These are phyloP conservation scores for Saccharomycopsis malanga DNA, from an alignment of 805 yeast genomes.

Conservation along the genomic window DNA sequence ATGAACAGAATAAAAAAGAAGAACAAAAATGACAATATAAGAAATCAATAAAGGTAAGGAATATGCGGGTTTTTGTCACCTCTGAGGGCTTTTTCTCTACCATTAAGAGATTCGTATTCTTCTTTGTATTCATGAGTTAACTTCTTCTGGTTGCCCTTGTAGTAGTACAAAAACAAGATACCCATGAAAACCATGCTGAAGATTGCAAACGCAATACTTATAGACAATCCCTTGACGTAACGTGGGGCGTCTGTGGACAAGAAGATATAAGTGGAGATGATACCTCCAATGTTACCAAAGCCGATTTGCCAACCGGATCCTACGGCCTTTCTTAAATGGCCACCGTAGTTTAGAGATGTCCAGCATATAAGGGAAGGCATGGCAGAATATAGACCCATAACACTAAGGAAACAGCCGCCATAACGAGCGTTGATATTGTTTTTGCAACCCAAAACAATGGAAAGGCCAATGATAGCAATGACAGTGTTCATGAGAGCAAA, in stretches of 20 bases:
- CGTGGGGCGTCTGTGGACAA: slow-evolving; percentile 50
- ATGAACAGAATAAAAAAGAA: background rate
- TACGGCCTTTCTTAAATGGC: slow-evolving; percentile 53
- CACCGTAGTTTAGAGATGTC: slow-evolving; percentile 47
- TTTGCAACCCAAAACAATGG: slow-evolving; percentile 42
- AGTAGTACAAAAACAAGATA: slow-evolving; percentile 31
- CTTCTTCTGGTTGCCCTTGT: slow-evolving; percentile 26
- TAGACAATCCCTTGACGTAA: slow-evolving; percentile 47
- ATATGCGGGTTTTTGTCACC: slow-evolving; percentile 37
- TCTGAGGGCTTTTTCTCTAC: slow-evolving; percentile 30
- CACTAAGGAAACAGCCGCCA: slow-evolving; percentile 57
- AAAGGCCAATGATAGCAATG: slow-evolving; percentile 47
- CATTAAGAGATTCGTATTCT: slow-evolving; percentile 27
- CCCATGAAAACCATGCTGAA: slow-evolving; percentile 34
- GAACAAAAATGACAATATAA: no score
- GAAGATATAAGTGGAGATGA: slow-evolving; percentile 53
- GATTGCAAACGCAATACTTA: slow-evolving; percentile 42
- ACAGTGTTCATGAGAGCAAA: slow-evolving; percentile 30
- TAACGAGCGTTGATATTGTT: slow-evolving; percentile 39
- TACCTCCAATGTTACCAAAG: slow-evolving; percentile 70
- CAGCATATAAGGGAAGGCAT: slow-evolving; percentile 68
- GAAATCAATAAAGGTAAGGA: slow-evolving; percentile 29
- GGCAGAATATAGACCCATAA: slow-evolving; percentile 51
- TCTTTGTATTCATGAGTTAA: slow-evolving; percentile 25
- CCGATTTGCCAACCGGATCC: slow-evolving; percentile 60